Percentiles rank a stretch among this genome's conserved stretches.
phyloP scores from a whole-genome alignment of 2,329 filamentous ascomycete species.

The Phialocephala subalpina region DNA sequence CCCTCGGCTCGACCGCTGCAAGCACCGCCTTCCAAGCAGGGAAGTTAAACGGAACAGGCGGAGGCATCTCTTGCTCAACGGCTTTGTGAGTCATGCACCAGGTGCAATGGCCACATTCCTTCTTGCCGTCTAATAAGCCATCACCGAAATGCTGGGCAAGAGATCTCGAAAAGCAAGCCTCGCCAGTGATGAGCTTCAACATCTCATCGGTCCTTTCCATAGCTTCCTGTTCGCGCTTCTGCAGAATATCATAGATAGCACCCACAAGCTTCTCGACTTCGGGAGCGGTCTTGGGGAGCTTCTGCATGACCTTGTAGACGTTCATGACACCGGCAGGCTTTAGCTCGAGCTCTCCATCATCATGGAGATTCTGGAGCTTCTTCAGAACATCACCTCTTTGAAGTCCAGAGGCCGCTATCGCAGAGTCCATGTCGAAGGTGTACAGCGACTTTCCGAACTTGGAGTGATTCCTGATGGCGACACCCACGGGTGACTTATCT shows the following conservation, averaged over 20 bases:
- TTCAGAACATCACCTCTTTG: slow-evolving; percentile 57
- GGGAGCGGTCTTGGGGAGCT: slow-evolving; percentile 51
- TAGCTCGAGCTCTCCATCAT: slow-evolving; percentile 57
- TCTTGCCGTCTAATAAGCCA: slow-evolving; percentile 50
- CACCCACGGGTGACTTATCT: slow-evolving; percentile 52
- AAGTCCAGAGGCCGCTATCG: slow-evolving; percentile 45
- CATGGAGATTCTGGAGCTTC: slow-evolving; percentile 62
- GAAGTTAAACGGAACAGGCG: slow-evolving; percentile 49
- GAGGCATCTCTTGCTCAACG: slow-evolving; percentile 49
- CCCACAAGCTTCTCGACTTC: slow-evolving; percentile 55
- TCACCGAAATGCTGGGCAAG: slow-evolving; percentile 67
- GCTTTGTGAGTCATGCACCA: slow-evolving; percentile 51
- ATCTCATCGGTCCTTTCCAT: slow-evolving; percentile 59
- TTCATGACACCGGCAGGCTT: slow-evolving; percentile 60
- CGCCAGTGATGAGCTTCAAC: slow-evolving; percentile 59
- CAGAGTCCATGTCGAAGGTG: slow-evolving; percentile 56
- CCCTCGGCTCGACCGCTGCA: slow-evolving; percentile 52
- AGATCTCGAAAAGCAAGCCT: slow-evolving; percentile 58
- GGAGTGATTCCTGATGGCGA: slow-evolving; percentile 52
- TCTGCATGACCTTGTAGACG: slow-evolving; percentile 58
- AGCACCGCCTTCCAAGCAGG: slow-evolving; percentile 54
- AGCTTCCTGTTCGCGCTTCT: slow-evolving; percentile 60
- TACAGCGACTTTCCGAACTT: slow-evolving; percentile 52
- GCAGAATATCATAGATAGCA: slow-evolving; percentile 58
- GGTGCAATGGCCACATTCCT: slow-evolving; percentile 63